phyloP scores from a whole-genome alignment of 495 filamentous ascomycete species.

The Parathielavia appendiculata region DNA sequence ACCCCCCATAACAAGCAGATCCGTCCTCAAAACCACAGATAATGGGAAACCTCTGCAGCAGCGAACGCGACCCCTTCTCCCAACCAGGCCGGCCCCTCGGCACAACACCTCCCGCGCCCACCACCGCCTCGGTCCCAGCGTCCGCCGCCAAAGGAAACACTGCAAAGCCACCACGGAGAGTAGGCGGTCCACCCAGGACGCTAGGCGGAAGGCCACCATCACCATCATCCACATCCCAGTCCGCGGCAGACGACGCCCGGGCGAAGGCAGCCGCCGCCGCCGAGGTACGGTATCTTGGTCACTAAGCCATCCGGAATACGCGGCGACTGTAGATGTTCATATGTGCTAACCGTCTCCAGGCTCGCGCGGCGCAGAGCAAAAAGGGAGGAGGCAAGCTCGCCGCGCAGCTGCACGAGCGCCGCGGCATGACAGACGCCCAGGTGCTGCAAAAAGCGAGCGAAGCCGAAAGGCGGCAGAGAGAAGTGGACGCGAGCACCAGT shows the following conservation, averaged over 20 bases:
- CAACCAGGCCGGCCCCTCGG: slow-evolving; percentile 60
- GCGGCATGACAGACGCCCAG: slow-evolving; percentile 57
- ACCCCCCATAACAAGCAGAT: background rate
- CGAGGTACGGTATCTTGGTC: too few species aligned
- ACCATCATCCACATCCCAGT: background rate
- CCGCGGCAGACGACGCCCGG: slow-evolving; percentile 44
- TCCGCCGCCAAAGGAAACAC: slow-evolving; percentile 31
- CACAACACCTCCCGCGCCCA: slow-evolving; percentile 39
- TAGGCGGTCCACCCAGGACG: slow-evolving; percentile 52
- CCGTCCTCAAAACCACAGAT: slow-evolving; percentile 11
- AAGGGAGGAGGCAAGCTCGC: slow-evolving; percentile 52
- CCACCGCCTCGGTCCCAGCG: slow-evolving; percentile 35
- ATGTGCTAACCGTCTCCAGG: slow-evolving; percentile 28
- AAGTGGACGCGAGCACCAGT: slow-evolving; percentile 50
- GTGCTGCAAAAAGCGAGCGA: slow-evolving; percentile 54
- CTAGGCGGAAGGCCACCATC: slow-evolving; percentile 38
- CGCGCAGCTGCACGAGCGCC: slow-evolving; percentile 45
- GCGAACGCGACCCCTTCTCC: slow-evolving; percentile 53
- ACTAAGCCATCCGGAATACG: too few species aligned
- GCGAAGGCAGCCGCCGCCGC: slow-evolving; percentile 56
- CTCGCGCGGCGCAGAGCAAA: slow-evolving; percentile 38
- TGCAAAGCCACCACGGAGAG: slow-evolving; percentile 31
- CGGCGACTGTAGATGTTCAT: too few species aligned
- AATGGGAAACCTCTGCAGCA: slow-evolving; percentile 75
- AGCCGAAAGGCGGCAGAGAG: slow-evolving; percentile 52